Base-by-base conservation (phyloP, 2,329 filamentous ascomycete species). In the Leptographium radiaticola region DNA sequence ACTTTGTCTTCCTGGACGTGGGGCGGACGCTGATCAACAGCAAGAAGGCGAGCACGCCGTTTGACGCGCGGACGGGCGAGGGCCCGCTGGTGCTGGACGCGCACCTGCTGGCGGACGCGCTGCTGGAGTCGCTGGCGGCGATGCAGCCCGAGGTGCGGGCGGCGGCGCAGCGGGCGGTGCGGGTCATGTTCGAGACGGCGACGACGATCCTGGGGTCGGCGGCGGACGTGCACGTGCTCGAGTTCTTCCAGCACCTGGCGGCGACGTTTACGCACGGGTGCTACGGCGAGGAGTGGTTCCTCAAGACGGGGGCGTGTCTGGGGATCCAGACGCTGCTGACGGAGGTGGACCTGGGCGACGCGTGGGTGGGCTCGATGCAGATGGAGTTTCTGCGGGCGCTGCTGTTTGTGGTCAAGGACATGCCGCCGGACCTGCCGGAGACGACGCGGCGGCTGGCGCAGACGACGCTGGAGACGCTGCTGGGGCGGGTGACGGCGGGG, bases 261-360 rank as follows among this genome's bases (percentile, higher is more conserved):
- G 86, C 82, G 56, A 84, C 83, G 0, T 95, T 97, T 66, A 93
- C 88, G 61, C 93, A 98, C 66, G 89, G 88, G 59, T 98, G 93
- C 66, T 90, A 96, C 62, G 89, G 93, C 62, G 91, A 98, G 66
- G 93, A 98, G 63, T 99, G 94, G 93, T 98, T 95, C 64, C 90
- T 90, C 52, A 98, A 99, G 69, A 87, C 89, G 40, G 93, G 91
- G 49, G 93, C 93, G 42, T 90, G 87, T 53, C 72, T 91, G 20
- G 94, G 94, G 53, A 96, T 99, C 62, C 85, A 87, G 63, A 84
- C 94, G 54, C 72, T 98, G 55, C 83, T 91, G 36, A 91, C 87
- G 2, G 85, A 91, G 60, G 74, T 97, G 53, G 83, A 91, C 52
- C 76, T 98, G 48, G 89, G 89, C 44, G 87, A 94, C 62, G 66